phyloP scores from a whole-genome alignment of 805 yeast genomes.

The Millerozyma miso region DNA sequence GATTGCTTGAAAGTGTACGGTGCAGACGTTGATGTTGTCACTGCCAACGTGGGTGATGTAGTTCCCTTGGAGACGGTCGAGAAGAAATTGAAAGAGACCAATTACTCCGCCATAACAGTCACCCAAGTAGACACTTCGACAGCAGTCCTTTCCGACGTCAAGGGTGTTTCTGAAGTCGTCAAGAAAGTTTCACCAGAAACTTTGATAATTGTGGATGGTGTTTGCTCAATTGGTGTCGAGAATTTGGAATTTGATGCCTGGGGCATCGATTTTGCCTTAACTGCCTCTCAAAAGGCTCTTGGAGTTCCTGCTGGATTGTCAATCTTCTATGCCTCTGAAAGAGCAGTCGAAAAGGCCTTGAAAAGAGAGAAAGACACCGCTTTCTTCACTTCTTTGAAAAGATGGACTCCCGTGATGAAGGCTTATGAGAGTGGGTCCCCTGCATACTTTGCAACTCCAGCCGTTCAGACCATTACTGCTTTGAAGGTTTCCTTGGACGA shows the following conservation, averaged over 20 bases:
- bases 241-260: slow-evolving; percentile 78
- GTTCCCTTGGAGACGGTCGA: slow-evolving; percentile 58
- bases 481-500: slow-evolving; percentile 71
- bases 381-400: slow-evolving; percentile 67
- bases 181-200: slow-evolving; percentile 71
- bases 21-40: slow-evolving; percentile 67
- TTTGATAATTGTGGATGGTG: slow-evolving; percentile 85
- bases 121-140: slow-evolving; percentile 98
- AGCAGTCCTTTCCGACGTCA: slow-evolving; percentile 78
- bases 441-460: slow-evolving; percentile 96
- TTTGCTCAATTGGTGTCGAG: slow-evolving; percentile 91
- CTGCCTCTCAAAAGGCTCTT: slow-evolving; percentile 94
- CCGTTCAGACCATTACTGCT: slow-evolving; percentile 82
- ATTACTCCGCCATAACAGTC: slow-evolving; percentile 69
- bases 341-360: slow-evolving; percentile 66
- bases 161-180: slow-evolving; percentile 57
- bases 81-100: slow-evolving; percentile 44
- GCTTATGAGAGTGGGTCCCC: slow-evolving; percentile 77
- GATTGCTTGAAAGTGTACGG: slow-evolving; percentile 71
- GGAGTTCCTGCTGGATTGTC: slow-evolving; percentile 94
- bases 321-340: slow-evolving; percentile 65
- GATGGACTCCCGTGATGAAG: slow-evolving; percentile 86
- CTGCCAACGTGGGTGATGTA: slow-evolving; percentile 70
- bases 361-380: slow-evolving; percentile 44
- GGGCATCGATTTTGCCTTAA: slow-evolving; percentile 83